These are phyloP conservation scores for Elaeis guineensis DNA, from an alignment of 176 grass and related monocot genomes.

Conservation along the genomic window DNA sequence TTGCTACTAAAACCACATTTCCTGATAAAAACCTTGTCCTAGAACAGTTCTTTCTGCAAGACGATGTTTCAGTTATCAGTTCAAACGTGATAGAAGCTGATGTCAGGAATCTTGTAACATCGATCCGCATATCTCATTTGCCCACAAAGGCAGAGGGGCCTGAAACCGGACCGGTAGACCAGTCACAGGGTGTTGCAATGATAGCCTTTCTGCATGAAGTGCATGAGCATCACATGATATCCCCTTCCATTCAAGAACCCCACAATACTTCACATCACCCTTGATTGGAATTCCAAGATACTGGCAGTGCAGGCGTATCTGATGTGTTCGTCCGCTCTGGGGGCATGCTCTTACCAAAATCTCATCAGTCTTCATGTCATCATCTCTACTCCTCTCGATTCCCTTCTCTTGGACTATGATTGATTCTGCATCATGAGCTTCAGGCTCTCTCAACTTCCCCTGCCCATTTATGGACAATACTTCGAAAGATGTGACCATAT, in stretches of 20 bases:
- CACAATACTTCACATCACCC: constrained; percentile 89
- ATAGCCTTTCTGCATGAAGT: constrained; percentile 66
- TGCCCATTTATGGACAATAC: constrained; percentile 43
- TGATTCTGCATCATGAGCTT: constrained; percentile 19
- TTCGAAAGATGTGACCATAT: constrained; percentile 71
- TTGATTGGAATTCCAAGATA: constrained; percentile 69
- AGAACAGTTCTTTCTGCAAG: neutral
- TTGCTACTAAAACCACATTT: too few relatives aligned
- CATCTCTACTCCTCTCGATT: constrained; percentile 9
- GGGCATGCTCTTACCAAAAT: constrained; percentile 84
- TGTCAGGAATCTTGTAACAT: constrained; percentile 23
- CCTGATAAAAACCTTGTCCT: too few relatives aligned
- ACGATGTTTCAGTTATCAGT: neutral
- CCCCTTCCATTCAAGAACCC: constrained; percentile 55
- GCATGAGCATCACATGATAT: constrained; percentile 50
- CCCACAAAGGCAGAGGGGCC: constrained; percentile 59
- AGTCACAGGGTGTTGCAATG: constrained; percentile 73
- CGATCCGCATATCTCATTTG: constrained; percentile 27
- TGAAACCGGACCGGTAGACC: constrained; percentile 34
- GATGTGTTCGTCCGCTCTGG: constrained; percentile 81
- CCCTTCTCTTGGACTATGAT: constrained; percentile 47
- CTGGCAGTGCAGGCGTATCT: constrained; percentile 86
- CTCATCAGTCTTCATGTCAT: constrained; percentile 18
- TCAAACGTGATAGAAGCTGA: neutral
- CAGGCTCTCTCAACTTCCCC: constrained; percentile 36